Conservation (phyloP, 306 rosid species). For the Quercus engelmannii region DNA sequence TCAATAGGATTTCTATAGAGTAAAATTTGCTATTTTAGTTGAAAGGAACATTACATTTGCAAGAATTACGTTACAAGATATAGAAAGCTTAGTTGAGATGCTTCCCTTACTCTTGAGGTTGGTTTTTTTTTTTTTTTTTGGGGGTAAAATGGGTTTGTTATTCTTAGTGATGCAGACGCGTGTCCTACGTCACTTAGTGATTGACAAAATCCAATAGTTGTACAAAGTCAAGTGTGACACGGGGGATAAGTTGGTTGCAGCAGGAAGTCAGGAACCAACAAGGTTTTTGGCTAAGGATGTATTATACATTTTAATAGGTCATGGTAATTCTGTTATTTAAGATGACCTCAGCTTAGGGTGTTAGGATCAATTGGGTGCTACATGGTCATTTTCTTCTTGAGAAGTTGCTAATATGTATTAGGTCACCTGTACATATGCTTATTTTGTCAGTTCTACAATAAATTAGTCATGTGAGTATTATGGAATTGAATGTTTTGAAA, state of each 20-base stretch:
- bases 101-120: neutral
- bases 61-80: neutral
- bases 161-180: too few species aligned
- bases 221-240: neutral
- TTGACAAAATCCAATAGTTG: neutral
- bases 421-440: neutral
- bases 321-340: neutral
- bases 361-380: neutral
- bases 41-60: neutral
- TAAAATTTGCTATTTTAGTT: neutral
- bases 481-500: neutral
- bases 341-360: neutral
- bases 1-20: neutral
- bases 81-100: neutral
- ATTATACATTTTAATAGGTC: neutral
- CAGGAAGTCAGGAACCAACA: neutral
- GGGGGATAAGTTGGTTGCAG: neutral
- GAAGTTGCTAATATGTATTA: neutral
- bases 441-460: neutral
- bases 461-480: neutral
- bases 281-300: neutral
- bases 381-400: neutral
- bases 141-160: too few species aligned
- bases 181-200: neutral
- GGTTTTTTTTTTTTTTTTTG: neutral